Evolutionary conservation across 1,284 basidiomycete genomes (phyloP), one percentile per base, ranked within the genome.

Genomic region (Cutaneotrichosporon cutaneum): DNA sequence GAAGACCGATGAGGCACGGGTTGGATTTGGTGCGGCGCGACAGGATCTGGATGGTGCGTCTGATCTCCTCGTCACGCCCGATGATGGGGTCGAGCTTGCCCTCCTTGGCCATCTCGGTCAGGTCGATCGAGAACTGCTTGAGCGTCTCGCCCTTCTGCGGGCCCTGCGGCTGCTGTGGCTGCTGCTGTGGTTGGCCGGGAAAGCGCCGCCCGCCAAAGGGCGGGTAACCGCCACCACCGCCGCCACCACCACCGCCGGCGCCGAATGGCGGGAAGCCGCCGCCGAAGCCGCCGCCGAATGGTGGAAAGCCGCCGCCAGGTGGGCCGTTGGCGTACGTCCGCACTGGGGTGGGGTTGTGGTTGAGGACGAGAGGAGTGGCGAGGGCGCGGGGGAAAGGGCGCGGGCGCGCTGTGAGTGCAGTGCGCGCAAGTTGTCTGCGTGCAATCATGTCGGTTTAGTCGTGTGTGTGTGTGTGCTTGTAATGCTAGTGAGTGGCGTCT

Each of bases 81-180:
- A 95, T 94, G 9, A 88, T 88, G 1, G 93, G 93, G 76, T 95
- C 93, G 5, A 95, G 82, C 75, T 93, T 92, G 36, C 92, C 92
- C 54, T 89, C 82, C 67, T 82, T 85, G 3, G 93, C 93, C 66
- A 93, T 81, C 69, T 90, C 87, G 0, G 92, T 95, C 33, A 95
- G 78, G 73, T 95, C 93, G 8, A 89, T 82, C 60, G 89, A 90
- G 72, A 87, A 92, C 85, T 92, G 88, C 71, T 90, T 90, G 72
- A 93, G 78, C 2, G 90, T 88, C 24, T 90, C 89, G 11, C 91
- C 90, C 72, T 91, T 90, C 77, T 87, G 70, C 39, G 68, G 68
- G 50, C 71, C 67, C 35, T 72, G 66, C 22, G 62, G 65, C 51
- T 62, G 59, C 14, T 45, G 62, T 54, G 56, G 64, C 16, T 63